Evolutionary conservation across 345 rosid species (phyloP).

Genomic region (Luvunga scandens): DNA sequence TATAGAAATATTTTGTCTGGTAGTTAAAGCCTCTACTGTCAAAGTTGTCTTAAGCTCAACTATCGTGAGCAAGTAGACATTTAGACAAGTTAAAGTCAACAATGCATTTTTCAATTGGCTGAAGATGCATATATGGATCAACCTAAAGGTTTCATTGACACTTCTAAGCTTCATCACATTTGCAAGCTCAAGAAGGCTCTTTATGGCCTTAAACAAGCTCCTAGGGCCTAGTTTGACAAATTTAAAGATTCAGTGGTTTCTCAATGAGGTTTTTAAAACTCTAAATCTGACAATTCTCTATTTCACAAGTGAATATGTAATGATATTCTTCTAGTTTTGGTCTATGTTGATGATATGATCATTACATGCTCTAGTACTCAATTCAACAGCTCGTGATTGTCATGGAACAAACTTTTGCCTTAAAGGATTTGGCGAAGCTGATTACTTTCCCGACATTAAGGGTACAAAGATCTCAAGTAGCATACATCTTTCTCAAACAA

Average conservation of each 20-base stretch:
- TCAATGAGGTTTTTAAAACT: too few species aligned
- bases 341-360: too few species aligned
- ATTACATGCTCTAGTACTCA: too few species aligned
- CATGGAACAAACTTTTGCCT: too few species aligned
- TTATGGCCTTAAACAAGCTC: neutral
- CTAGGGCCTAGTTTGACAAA: neutral
- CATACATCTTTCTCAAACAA: too few species aligned
- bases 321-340: too few species aligned
- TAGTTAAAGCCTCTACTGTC: neutral
- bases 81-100: neutral
- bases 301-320: too few species aligned
- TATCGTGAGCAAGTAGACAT: neutral
- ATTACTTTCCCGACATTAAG: too few species aligned
- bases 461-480: too few species aligned
- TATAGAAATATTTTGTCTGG: neutral
- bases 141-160: neutral
- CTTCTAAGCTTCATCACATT: neutral
- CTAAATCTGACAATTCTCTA: too few species aligned
- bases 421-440: too few species aligned
- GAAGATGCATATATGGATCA: neutral
- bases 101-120: neutral
- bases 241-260: neutral
- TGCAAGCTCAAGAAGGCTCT: neutral
- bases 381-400: fast-evolving
- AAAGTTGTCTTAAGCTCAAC: neutral